Evolutionary conservation across 2,329 filamentous ascomycete genomes (phyloP).

Genomic region (Dothideomycetidae sp.): DNA sequence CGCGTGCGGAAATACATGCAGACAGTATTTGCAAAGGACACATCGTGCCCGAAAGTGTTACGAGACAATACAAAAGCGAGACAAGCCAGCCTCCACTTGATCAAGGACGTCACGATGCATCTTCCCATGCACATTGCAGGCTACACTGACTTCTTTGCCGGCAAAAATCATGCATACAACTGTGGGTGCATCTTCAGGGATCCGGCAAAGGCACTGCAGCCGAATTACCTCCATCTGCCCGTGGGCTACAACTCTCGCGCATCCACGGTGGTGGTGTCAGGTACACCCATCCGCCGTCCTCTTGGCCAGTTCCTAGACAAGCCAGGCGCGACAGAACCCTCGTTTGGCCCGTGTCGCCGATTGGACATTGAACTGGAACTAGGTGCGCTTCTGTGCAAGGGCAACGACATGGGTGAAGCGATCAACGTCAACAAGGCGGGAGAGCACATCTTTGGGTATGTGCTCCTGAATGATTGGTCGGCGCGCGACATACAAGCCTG

Average conservation of each 20-base stretch:
- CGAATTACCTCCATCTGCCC: constrained; percentile 69
- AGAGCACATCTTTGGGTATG: constrained; percentile 61
- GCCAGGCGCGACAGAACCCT: constrained; percentile 45
- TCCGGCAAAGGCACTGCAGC: constrained; percentile 56
- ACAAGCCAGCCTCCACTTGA: constrained; percentile 43
- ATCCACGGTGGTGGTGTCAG: constrained; percentile 60
- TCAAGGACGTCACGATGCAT: constrained; percentile 48
- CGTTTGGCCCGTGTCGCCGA: constrained; percentile 48
- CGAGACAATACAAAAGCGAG: constrained; percentile 47
- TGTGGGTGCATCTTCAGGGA: constrained; percentile 61
- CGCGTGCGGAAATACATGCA: constrained; percentile 58
- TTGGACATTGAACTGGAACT: constrained; percentile 73
- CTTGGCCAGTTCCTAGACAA: constrained; percentile 59
- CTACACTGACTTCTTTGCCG: constrained; percentile 78
- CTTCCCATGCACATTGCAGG: constrained; percentile 67
- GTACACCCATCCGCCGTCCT: constrained; percentile 58
- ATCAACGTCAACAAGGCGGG: constrained; percentile 51
- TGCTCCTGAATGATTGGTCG: constrained; percentile 79
- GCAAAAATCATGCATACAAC: constrained; percentile 63
- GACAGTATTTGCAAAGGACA: constrained; percentile 47
- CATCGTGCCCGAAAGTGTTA: constrained; percentile 45
- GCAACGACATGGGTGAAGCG: constrained; percentile 49
- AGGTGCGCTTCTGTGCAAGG: constrained; percentile 55
- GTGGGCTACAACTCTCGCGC: constrained; percentile 71
- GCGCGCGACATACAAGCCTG: constrained; percentile 69